Percentiles rank a stretch among this genome's conserved stretches.
phyloP scores from a whole-genome alignment of 2,329 filamentous ascomycete genomes.

The Seiridium cupressi region DNA sequence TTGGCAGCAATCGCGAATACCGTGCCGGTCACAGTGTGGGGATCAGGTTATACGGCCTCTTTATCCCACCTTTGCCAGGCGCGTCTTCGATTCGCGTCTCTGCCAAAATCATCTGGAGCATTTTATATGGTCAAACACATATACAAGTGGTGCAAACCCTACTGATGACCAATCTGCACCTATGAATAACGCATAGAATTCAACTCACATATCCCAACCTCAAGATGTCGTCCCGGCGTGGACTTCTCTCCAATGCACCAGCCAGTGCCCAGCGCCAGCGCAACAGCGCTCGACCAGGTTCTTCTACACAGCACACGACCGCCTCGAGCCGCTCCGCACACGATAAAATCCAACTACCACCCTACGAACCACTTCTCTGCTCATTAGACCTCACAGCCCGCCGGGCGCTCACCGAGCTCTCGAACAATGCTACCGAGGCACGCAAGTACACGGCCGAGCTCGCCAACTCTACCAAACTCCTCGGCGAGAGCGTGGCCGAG shows the following conservation, averaged over 20 bases:
- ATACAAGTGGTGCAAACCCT: no score
- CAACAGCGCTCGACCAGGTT: conserved; percentile 8
- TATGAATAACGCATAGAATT: background rate
- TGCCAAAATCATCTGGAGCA: no score
- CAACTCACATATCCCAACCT: background rate
- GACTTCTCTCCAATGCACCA: conserved; percentile 15
- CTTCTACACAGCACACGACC: no score
- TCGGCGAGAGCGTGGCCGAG: conserved; percentile 44
- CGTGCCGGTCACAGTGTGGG: no score
- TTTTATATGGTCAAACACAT: no score
- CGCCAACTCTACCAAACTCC: conserved; percentile 38
- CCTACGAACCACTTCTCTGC: conserved; percentile 47
- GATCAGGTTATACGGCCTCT: no score
- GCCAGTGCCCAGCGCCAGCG: conserved; percentile 13
- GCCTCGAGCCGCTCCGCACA: background rate
- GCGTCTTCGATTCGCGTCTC: no score
- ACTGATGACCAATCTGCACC: no score
- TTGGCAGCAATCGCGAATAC: no score
- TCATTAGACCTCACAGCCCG: conserved; percentile 39
- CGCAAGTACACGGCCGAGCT: conserved; percentile 45
- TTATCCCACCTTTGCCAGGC: no score
- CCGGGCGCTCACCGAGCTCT: conserved; percentile 40
- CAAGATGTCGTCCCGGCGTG: conserved; percentile 17
- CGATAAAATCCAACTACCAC: conserved; percentile 36
- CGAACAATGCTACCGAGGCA: conserved; percentile 34